Base-by-base conservation (phyloP, 2,329 filamentous ascomycete genomes). In the Knufia petricola region DNA sequence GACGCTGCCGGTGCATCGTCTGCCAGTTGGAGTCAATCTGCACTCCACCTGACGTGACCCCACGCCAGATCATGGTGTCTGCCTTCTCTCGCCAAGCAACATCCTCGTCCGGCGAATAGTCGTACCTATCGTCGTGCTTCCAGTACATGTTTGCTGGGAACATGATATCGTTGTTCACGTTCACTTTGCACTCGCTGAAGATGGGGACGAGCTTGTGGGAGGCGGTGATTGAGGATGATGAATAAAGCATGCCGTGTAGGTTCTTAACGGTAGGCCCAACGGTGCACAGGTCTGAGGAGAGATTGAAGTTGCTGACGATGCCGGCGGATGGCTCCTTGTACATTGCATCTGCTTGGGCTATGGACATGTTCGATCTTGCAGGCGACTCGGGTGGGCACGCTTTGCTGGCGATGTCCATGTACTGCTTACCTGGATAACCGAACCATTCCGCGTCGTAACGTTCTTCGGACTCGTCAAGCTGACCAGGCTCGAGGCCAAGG, bases 61-160 rank as follows among this genome's bases (percentile, higher is more conserved):
- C 81, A 31, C 81, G 77, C 81, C 81, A 85, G 30, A 82, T 66
- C 39, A 80, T 64, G 2, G 64, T 68, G 47, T 76, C 69, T 23
- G 65, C 65, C 63, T 85, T 85, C 28, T 71, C 61, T 3, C 69
- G 63, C 81, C 82, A 84, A 3, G 67, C 61, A 10, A 74, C 67
- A 38, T 82, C 80, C 49, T 75, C 74, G 7, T 64, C 64, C 6
- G 69, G 61, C 46, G 77, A 73, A 46, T 80, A 81, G 1, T 71
- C 73, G 62, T 83, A 83, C 39, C 75, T 72, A 4, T 70, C 66
- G 58, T 82, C 76, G 7, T 74, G 64, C 15, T 71, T 71, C 53
- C 80, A 75, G 58, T 84, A 84, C 74, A 84, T 82, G 43, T 80
- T 78, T 1, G 81, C 79, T 0, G 81, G 81, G 13, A 85, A 74